Base-by-base conservation (phyloP, 2,329 filamentous ascomycete species). In the Neofusicoccum sp. region DNA sequence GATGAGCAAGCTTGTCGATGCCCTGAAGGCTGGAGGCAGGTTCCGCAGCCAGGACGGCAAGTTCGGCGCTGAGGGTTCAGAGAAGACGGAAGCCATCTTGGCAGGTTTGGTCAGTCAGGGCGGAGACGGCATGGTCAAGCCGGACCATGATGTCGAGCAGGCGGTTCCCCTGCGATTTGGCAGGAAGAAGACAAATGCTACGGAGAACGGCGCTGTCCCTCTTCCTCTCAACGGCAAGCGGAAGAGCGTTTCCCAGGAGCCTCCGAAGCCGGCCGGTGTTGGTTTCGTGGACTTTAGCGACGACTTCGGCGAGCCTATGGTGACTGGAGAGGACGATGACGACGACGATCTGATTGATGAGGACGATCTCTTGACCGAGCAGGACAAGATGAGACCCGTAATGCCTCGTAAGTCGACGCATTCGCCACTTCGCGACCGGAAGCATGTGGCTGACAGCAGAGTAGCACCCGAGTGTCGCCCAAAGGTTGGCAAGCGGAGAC, bases 291-390 rank as follows among this genome's bases (percentile, higher is more conserved):
- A 89, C 68, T 84, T 87, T 63, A 82, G 81, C 65, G 85, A 89
- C 65, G 86, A 90, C 65, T 80, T 88, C 61, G 81, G 80, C 64
- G 76, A 78, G 62, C 78, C 70, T n/a, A 69, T 77, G 70, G 84
- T 78, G 61, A 78, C 74, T 34, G 82, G 81, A 58, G 83, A 84
- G 63, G 82, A 81, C 44, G 59, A 61, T 7, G 31, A 61, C 12
- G 60, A 61, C 36, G 91, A 96, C 65, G 93, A 96, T 60, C 77
- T 96, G 58, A 95, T 99, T 66, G 92, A 98, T 71, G 95, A 98
- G 74, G 89, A 97, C 69, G 87, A 86, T 8, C 80, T 99, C 33
- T 80, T 99, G 67, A 91, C 88, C 3, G 92, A 93, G 69, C 90
- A 91, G 63, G 93, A 99, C 71, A 81, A 95, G 67, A 86, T 86